Conservation (phyloP, 1,284 basidiomycete species). For the Ceraceosorus guamensis region DNA sequence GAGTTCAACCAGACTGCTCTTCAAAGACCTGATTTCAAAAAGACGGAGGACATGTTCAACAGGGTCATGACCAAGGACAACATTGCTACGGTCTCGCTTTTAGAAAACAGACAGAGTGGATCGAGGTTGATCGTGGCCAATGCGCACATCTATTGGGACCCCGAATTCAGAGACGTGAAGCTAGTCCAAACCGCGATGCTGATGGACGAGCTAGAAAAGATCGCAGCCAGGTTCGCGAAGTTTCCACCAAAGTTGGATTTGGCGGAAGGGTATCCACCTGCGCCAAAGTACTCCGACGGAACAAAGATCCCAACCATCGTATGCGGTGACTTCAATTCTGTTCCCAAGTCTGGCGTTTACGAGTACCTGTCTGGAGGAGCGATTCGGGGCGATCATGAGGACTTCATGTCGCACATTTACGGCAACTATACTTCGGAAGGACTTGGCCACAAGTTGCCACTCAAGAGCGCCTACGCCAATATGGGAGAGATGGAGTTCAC, state of each 20-base stretch:
- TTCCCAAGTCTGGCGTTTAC: slow-evolving; percentile 79
- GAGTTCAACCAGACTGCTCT: slow-evolving; percentile 92
- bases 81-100: slow-evolving; percentile 76
- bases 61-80: slow-evolving; percentile 93
- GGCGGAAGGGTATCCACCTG: slow-evolving; percentile 45
- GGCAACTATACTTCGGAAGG: slow-evolving; percentile 89
- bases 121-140: slow-evolving; percentile 83
- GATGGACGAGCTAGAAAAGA: slow-evolving; percentile 86
- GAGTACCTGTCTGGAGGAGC: slow-evolving; percentile 74
- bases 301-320: slow-evolving; percentile 84
- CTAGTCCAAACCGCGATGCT: slow-evolving; percentile 88
- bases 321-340: slow-evolving; percentile 91
- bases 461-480: slow-evolving; percentile 70
- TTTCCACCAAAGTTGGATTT: slow-evolving; percentile 63
- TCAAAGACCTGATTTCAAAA: slow-evolving; percentile 89
- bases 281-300: slow-evolving; percentile 68
- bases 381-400: slow-evolving; percentile 65
- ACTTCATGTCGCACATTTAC: slow-evolving; percentile 87
- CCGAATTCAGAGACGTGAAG: slow-evolving; percentile 89
- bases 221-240: slow-evolving; percentile 73
- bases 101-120: slow-evolving; percentile 80
- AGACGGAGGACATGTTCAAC: slow-evolving; percentile 99
- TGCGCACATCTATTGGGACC: slow-evolving; percentile 90
- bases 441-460: slow-evolving; percentile 66
- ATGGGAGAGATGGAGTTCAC: slow-evolving; percentile 62